Evolutionary conservation across 768 basidiomycete genomes (phyloP).

Genomic region (Tulasnella sp.): DNA sequence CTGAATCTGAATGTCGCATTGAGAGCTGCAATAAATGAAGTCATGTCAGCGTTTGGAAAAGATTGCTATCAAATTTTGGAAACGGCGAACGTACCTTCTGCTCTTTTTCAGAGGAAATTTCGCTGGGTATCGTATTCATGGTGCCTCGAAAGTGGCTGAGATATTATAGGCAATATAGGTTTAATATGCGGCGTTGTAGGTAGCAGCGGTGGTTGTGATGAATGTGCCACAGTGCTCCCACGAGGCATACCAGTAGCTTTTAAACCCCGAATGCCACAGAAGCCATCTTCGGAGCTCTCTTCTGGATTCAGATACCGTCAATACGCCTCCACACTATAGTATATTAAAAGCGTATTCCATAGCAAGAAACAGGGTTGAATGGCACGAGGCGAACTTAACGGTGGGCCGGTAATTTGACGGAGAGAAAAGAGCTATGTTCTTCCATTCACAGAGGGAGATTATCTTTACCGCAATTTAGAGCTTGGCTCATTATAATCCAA

Average conservation of each 20-base stretch:
- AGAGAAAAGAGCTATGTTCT: too few species aligned
- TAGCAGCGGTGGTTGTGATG: background rate
- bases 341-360: background rate
- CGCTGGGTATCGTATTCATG: background rate
- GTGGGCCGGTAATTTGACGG: too few species aligned
- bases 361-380: background rate
- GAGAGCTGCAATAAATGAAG: background rate
- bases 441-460: too few species aligned
- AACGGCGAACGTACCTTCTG: background rate
- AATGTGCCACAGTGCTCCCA: background rate
- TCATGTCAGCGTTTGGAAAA: background rate
- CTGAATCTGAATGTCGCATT: background rate
- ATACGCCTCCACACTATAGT: too few species aligned
- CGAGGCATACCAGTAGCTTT: too few species aligned
- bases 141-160: background rate
- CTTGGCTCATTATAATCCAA: slow-evolving; percentile 31
- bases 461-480: too few species aligned
- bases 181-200: background rate
- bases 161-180: background rate
- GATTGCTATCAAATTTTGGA: background rate
- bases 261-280: too few species aligned
- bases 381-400: too few species aligned
- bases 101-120: background rate
- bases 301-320: too few species aligned
- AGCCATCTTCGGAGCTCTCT: too few species aligned